These are phyloP conservation scores for Suillus lakei DNA, from an alignment of 768 basidiomycete genomes.

Conservation along the genomic window DNA sequence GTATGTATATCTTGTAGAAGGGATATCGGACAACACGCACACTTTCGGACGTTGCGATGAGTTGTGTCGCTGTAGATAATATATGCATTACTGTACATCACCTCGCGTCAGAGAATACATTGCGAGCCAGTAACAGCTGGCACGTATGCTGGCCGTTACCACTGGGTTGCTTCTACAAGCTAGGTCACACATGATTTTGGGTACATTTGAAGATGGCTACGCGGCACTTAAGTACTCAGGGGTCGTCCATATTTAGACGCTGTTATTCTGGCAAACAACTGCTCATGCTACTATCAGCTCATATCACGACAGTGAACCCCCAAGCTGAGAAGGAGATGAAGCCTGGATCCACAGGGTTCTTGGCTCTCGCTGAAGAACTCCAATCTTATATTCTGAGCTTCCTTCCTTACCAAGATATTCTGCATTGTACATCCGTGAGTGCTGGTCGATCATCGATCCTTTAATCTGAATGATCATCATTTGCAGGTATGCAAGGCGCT, in stretches of 20 bases:
- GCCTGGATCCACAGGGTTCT: background rate
- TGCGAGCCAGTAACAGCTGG: background rate
- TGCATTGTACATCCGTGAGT: slow-evolving; percentile 3
- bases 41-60: background rate
- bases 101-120: background rate
- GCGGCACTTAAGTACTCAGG: too few species aligned
- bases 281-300: background rate
- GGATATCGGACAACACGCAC: background rate
- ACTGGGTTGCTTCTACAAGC: too few species aligned
- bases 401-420: slow-evolving; percentile 10
- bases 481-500: slow-evolving; percentile 9
- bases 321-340: background rate
- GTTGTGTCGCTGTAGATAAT: background rate
- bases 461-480: background rate
- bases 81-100: background rate
- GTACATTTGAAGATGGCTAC: too few species aligned
- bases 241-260: background rate
- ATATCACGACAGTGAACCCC: background rate
- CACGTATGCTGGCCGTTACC: background rate
- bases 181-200: too few species aligned
- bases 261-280: background rate
- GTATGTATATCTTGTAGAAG: background rate
- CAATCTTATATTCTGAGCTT: slow-evolving; percentile 5
- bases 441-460: background rate
- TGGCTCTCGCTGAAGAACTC: slow-evolving; percentile 7